Evolutionary conservation across 306 rosid genomes (phyloP), one percentile per base, ranked within the genome.

Genomic region (Argentina anserina): DNA sequence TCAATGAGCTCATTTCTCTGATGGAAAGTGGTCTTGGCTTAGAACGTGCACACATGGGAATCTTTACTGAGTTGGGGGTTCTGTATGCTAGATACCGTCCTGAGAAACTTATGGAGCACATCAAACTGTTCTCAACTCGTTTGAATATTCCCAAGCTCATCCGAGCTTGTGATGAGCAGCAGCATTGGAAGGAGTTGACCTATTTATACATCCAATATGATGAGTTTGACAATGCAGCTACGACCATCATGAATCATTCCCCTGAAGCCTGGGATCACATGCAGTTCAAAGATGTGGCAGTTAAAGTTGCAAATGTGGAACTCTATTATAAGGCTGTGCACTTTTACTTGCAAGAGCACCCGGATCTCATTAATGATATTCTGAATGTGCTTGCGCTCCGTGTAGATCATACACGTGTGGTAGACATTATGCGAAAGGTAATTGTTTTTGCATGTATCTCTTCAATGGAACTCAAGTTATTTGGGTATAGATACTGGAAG

Each of bases 181-280:
- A 95, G 43, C 99, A 95, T 75, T 95, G 99, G 97, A 84, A 83
- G 85, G 99, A 95, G 77, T 92, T 95, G 39, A 95, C 99, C 79
- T 95, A 91, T 81, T 80, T 95, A 86, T 91, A 95, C 76, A 91
- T 95, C 77, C 99, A 95, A 78, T 91, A 95, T 80, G 99, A 95
- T 40, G 99, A 95, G 84, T 95, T 95, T 43, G 99, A 95, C 76
- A 95, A 95, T 86, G 99, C 97, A 72, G 97, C 99, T 41, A 86
- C 99, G 28, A 95, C 99, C 63, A 95, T 95, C 77, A 95, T 95
- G 99, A 95, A 95, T 85, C 97, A 95, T 78, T 91, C 97, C 55
- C 97, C 97, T 26, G 99, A 95, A 86, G 99, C 99, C 75, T 95
- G 99, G 99, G 99, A 95, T 81, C 99, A 91, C 85, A 91, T 95